Percentiles rank a stretch among this genome's conserved stretches.
Evolutionary conservation across 495 filamentous ascomycete species (phyloP).

Genomic region (Podospora pseudoanserina): DNA sequence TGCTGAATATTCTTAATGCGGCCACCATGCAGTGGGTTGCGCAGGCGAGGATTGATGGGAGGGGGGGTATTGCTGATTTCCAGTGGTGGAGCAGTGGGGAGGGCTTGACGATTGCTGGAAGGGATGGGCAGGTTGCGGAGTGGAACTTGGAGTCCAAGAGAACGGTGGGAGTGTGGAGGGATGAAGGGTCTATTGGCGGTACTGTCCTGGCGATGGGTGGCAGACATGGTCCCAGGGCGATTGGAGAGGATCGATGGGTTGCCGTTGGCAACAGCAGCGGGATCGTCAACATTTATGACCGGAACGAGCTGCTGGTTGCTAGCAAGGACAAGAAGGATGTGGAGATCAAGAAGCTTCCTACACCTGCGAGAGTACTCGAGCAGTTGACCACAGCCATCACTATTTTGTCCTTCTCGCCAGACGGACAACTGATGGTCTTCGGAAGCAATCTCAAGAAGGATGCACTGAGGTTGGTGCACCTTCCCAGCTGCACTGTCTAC

Average conservation of each 20-base stretch:
- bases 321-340: slow-evolving; percentile 34
- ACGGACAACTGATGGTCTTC: slow-evolving; percentile 85
- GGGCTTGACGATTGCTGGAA: slow-evolving; percentile 69
- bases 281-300: slow-evolving; percentile 90
- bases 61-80: slow-evolving; percentile 81
- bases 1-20: slow-evolving; percentile 79
- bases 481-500: slow-evolving; percentile 90
- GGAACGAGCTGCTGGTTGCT: slow-evolving; percentile 54
- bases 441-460: slow-evolving; percentile 82
- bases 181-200: slow-evolving; percentile 84
- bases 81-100: slow-evolving; percentile 86
- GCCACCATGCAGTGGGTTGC: slow-evolving; percentile 84
- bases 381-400: slow-evolving; percentile 82
- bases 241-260: slow-evolving; percentile 85
- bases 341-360: slow-evolving; percentile 59
- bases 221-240: slow-evolving; percentile 48
- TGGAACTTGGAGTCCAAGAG: slow-evolving; percentile 64
- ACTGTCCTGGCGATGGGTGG: slow-evolving; percentile 79
- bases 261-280: slow-evolving; percentile 81
- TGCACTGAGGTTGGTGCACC: slow-evolving; percentile 80
- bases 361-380: slow-evolving; percentile 67
- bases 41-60: slow-evolving; percentile 75
- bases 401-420: slow-evolving; percentile 72
- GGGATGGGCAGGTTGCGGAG: slow-evolving; percentile 90
- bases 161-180: slow-evolving; percentile 77